phyloP scores from a whole-genome alignment of 495 filamentous ascomycete species.

The Filosporella fistucella region DNA sequence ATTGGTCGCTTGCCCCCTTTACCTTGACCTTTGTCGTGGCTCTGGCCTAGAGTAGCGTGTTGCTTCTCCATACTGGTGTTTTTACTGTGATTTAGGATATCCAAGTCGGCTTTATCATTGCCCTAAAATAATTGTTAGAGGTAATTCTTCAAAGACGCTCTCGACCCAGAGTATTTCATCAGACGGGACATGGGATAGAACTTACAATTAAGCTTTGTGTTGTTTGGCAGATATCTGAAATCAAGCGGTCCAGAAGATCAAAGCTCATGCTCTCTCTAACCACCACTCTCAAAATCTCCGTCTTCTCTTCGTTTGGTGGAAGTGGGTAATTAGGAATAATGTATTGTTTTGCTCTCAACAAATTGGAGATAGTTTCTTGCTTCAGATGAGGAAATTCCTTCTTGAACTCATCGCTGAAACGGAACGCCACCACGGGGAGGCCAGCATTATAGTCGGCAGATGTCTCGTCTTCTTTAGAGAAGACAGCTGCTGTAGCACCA shows the following conservation, averaged over 20 bases:
- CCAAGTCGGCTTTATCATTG: constrained; percentile 37
- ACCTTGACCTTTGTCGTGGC: constrained; percentile 15
- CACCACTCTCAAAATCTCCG: constrained; percentile 66
- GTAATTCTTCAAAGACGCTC: constrained; percentile 15
- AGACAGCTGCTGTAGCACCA: constrained; percentile 32
- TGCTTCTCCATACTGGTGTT: constrained; percentile 26
- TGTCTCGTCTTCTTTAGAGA: constrained; percentile 37
- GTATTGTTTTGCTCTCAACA: constrained; percentile 66
- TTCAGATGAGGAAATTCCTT: constrained; percentile 58
- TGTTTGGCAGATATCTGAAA: constrained; percentile 49
- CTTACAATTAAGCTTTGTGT: constrained; percentile 51
- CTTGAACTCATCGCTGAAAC: constrained; percentile 58
- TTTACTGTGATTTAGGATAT: constrained; percentile 26
- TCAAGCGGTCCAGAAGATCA: constrained; percentile 60
- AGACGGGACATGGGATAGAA: background rate
- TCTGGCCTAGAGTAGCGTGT: constrained; percentile 23
- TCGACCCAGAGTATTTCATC: background rate
- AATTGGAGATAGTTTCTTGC: constrained; percentile 59
- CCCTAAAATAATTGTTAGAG: constrained; percentile 25
- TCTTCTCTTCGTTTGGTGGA: constrained; percentile 57
- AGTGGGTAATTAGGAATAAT: constrained; percentile 74
- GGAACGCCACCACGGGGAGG: constrained; percentile 68
- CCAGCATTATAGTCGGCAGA: constrained; percentile 62
- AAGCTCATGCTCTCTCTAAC: constrained; percentile 65
- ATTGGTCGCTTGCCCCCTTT: constrained; percentile 37